Base-by-base conservation (phyloP, 2,329 filamentous ascomycete species). In the Penicillium digitatum region DNA sequence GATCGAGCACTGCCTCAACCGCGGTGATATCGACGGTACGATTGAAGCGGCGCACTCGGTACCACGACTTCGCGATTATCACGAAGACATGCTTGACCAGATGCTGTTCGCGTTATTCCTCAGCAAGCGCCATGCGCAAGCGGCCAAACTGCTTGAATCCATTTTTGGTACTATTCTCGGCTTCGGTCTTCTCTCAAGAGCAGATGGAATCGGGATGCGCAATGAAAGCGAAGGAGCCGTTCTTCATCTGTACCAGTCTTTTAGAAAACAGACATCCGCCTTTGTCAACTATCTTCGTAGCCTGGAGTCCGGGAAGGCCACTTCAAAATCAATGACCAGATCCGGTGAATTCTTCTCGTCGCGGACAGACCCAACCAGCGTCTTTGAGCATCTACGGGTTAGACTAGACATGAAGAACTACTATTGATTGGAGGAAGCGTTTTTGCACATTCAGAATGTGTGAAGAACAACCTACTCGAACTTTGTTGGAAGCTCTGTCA, bases 61-160 rank as follows among this genome's bases (percentile, higher is more conserved):
- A 0, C 84, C 87, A 37, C 78, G 82, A 39, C 74, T 95, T 12
- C 80, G 86, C 22, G 81, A 84, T 40, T 82, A 86, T 24, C 90
- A 95, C 62, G 87, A 91, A 58, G 78, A 82, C 32, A 82, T 87
- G 8, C 78, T 96, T 2, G 87, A 95, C 67, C 80, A 84, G 48
- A 90, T 95, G 44, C 82, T 92, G 75, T 83, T 85, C 58, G 83
- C 84, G 0, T 76, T 94, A 0, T 80, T 96, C 14, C 76, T 95
- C 3, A 82, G 88, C 55, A 89, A 88, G 65, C 80, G 88, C 34
- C 90, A 95, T 69, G 79, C 84, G 55, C 86, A 89, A 1, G 83
- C 91, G 0, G 78, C 91, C 59, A 82, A 81, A 37, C 74, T 95
- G 0, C 75, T 96, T 0, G 88, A 95, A 57, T 87, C 88, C 18